Evolutionary conservation across 2,329 filamentous ascomycete genomes (phyloP).

Genomic region (Huntiella omanensis): DNA sequence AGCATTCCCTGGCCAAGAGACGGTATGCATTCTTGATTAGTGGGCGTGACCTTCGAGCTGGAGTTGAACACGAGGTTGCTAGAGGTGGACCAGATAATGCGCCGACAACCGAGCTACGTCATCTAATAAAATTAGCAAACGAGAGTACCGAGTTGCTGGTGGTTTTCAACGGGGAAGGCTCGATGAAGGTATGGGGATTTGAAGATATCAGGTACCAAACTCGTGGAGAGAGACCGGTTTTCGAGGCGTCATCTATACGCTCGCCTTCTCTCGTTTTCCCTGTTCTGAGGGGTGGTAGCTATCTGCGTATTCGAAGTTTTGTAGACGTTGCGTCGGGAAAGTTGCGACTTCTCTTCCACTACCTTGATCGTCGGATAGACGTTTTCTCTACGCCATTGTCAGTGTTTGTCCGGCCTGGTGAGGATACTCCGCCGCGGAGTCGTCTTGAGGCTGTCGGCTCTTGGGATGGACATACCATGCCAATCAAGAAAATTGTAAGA

Average conservation of each 20-base stretch:
- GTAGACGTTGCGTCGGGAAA: slow-evolving; percentile 1
- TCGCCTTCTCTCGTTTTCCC: slow-evolving; percentile 31
- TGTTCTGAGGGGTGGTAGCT: not conserved
- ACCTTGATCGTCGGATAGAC: slow-evolving; percentile 68
- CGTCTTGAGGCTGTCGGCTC: slow-evolving; percentile 44
- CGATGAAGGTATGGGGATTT: slow-evolving; percentile 82
- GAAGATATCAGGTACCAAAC: slow-evolving; percentile 56
- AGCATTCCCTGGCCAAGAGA: slow-evolving; percentile 15
- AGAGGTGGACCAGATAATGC: slow-evolving; percentile 14
- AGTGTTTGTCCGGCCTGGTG: slow-evolving; percentile 52
- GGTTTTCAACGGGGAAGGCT: slow-evolving; percentile 63
- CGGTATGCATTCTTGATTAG: slow-evolving; percentile 68
- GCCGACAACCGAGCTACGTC: slow-evolving; percentile 39
- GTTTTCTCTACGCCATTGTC: slow-evolving; percentile 66
- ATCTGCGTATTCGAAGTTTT: not conserved
- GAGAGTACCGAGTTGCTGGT: slow-evolving; percentile 74
- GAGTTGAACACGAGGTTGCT: slow-evolving; percentile 59
- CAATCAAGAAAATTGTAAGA: slow-evolving; percentile 71
- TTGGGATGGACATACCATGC: slow-evolving; percentile 69
- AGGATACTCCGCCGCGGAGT: slow-evolving; percentile 30
- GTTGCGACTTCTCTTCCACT: slow-evolving; percentile 50
- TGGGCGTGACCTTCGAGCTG: slow-evolving; percentile 57
- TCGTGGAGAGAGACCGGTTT: slow-evolving; percentile 22
- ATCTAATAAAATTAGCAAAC: slow-evolving; percentile 71
- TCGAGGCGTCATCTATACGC: slow-evolving; percentile 20